Evolutionary conservation across 2,329 filamentous ascomycete species (phyloP).

Genomic region (Erysiphe neolycopersici): DNA sequence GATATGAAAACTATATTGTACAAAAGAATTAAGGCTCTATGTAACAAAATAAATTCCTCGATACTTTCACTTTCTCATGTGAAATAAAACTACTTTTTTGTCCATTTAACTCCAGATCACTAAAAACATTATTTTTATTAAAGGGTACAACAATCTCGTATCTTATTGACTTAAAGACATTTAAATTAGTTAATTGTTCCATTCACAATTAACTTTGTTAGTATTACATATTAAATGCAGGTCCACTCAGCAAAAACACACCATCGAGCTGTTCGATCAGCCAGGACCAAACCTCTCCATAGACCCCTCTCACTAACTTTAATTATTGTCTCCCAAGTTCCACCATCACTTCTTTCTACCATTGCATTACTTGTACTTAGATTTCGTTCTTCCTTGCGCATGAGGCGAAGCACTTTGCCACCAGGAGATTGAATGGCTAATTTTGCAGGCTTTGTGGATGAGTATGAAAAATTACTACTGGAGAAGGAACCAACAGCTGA

Average conservation of each 20-base stretch:
- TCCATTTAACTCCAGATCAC: no score
- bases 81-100: no score
- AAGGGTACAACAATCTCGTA: no score
- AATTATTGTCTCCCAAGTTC: constrained; percentile 71
- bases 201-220: no score
- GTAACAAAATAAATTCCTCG: no score
- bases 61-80: no score
- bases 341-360: constrained; percentile 40
- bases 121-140: no score
- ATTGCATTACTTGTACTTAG: constrained; percentile 12
- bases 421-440: constrained; percentile 81
- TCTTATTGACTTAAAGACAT: no score
- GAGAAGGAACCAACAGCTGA: constrained; percentile 30
- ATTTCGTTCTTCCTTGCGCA: constrained; percentile 45
- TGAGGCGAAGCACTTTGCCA: constrained; percentile 77
- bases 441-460: constrained; percentile 68
- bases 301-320: constrained; percentile 62
- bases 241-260: constrained; percentile 78
- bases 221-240: constrained; percentile 3
- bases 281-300: constrained; percentile 60
- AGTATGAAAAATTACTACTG: constrained; percentile 23
- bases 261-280: constrained; percentile 63
- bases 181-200: no score
- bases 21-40: no score
- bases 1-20: no score